Conservation (phyloP, 345 rosid genomes). For the Turritis glabra region DNA sequence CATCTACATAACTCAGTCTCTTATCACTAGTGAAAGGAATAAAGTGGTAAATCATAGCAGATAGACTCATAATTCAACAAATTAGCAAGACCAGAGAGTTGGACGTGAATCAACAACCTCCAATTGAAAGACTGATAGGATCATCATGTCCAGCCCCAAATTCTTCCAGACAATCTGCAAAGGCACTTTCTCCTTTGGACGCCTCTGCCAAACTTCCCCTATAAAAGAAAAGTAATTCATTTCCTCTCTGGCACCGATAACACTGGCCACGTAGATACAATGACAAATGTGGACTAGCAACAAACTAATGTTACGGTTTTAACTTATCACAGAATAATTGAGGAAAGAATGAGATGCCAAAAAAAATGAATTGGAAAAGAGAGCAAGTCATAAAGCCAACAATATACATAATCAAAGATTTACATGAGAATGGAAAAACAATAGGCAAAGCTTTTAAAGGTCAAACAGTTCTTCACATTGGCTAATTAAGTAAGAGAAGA, state of each 20-base stretch:
- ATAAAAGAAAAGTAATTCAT: slow-evolving; percentile 20
- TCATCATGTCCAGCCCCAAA: slow-evolving; percentile 91
- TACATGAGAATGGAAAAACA: slow-evolving; percentile 15
- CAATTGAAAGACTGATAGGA: slow-evolving; percentile 84
- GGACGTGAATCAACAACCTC: slow-evolving; percentile 57
- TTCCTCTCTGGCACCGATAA: not conserved
- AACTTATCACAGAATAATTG: not conserved
- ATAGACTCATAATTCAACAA: not conserved
- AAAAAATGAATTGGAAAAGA: not conserved
- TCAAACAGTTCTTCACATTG: not conserved
- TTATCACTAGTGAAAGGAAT: not conserved
- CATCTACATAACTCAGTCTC: not conserved
- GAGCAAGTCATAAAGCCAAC: not conserved
- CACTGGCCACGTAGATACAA: not conserved
- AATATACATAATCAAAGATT: not conserved
- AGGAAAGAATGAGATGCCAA: not conserved
- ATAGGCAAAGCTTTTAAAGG: not conserved
- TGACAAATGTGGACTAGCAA: slow-evolving; percentile 1
- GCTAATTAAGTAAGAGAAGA: slow-evolving; percentile 19
- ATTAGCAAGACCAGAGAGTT: not conserved
- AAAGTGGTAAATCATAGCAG: not conserved
- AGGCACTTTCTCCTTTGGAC: slow-evolving; percentile 58
- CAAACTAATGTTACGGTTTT: not conserved
- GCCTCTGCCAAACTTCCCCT: slow-evolving; percentile 80
- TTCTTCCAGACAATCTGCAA: slow-evolving; percentile 74